phyloP scores from a whole-genome alignment of 805 yeast genomes.

The Candida montana region DNA sequence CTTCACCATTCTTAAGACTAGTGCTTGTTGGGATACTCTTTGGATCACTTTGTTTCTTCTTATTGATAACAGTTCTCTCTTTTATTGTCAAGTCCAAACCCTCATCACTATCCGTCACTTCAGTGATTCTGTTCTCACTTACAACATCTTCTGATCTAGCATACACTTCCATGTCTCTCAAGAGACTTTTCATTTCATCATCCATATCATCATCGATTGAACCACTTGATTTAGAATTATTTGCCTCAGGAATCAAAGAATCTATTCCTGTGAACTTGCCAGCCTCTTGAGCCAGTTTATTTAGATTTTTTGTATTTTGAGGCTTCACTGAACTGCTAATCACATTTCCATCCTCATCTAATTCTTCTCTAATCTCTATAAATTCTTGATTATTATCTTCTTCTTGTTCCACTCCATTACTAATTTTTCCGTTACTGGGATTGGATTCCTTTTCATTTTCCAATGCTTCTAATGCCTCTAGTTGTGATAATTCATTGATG shows the following conservation, averaged over 20 bases:
- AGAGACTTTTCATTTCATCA: slow-evolving; percentile 28
- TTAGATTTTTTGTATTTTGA: slow-evolving; percentile 24
- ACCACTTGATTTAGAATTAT: not conserved
- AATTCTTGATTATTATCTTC: slow-evolving; percentile 49
- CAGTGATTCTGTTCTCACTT: slow-evolving; percentile 9
- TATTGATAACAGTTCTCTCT: slow-evolving; percentile 6
- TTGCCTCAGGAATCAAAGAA: no score
- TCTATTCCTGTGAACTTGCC: not conserved
- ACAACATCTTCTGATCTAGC: slow-evolving; percentile 4
- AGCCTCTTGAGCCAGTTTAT: slow-evolving; percentile 18
- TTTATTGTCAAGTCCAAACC: slow-evolving; percentile 1
- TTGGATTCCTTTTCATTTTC: no score
- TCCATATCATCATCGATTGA: slow-evolving; percentile 7
- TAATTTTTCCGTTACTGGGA: no score
- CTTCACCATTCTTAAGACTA: no score
- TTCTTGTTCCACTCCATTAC: not conserved
- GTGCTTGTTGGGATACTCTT: no score
- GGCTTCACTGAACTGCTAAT: slow-evolving; percentile 41
- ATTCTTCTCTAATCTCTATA: slow-evolving; percentile 78
- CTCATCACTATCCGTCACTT: slow-evolving; percentile 1
- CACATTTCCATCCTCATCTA: slow-evolving; percentile 81
- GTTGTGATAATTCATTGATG: slow-evolving; percentile 22
- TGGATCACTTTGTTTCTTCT: not conserved
- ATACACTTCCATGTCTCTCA: slow-evolving; percentile 23
- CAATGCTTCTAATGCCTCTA: slow-evolving; percentile 4